Evolutionary conservation across 306 rosid species (phyloP), one percentile per base, ranked within the genome.

Genomic region (Sindora glabra): DNA sequence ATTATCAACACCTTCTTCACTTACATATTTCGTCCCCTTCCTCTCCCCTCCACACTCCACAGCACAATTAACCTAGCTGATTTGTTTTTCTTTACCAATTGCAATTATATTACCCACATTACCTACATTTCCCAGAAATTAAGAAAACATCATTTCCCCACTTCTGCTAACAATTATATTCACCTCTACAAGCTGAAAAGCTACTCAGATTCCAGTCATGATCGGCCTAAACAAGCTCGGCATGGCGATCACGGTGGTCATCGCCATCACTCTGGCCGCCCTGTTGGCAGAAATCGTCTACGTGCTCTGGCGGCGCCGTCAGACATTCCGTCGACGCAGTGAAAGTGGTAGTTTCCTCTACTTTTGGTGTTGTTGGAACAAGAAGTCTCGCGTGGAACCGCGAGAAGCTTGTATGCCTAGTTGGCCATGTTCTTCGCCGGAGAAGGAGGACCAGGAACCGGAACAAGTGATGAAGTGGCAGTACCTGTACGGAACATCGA

Each of bases 181-280:
- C n/a, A n/a, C n/a, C n/a, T n/a, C n/a, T n/a, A n/a, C n/a, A n/a
- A n/a, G n/a, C n/a, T n/a, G n/a, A n/a, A n/a, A 13, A 22, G 40
- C 0, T 1, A 0, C 6, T 10, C 15, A 13, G 4, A 6, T 5
- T 2, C 15, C 25, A 23, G 18, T 59, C 56, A 61, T 61, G 84
- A 49, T 79, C 58, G 74, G 72, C 32, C 72, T 74, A 10, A 70
- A 45, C 77, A 79, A 74, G 12, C 73, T 74, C 26, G 84, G 77
- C 25, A 52, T 62, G 0, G 70, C 62, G 8, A 67, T 79, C 44
- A 70, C 70, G 51, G 67, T n/a, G 10, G 32, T 74, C 30, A 56
- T 77, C 40, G 68, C 72, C 47, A 47, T 79, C 22, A 66, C 80
- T 15, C 56, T 74, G 15, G 26, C 50, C 0, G 84, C 72, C 0